These are phyloP conservation scores for Isabelozyma pseudorhagii DNA, from an alignment of 805 yeast species.

Conservation along the genomic window DNA sequence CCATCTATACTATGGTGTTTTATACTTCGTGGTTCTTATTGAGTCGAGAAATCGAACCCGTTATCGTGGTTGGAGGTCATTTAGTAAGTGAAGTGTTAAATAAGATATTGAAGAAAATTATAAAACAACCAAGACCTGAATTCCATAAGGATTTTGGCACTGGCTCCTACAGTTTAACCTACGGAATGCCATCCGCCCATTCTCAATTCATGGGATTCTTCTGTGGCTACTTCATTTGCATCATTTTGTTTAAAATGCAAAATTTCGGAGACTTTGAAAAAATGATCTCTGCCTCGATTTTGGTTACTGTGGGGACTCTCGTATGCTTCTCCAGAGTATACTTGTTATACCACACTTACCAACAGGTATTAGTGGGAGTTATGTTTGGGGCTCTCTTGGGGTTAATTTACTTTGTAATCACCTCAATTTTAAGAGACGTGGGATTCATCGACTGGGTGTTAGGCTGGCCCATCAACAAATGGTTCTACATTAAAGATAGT, in stretches of 20 bases:
- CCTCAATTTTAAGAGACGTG: slow-evolving; percentile 55
- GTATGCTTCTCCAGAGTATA: slow-evolving; percentile 74
- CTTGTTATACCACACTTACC: slow-evolving; percentile 68
- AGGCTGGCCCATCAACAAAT: slow-evolving; percentile 50
- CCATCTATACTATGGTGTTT: slow-evolving; percentile 73
- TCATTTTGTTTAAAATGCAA: slow-evolving; percentile 39
- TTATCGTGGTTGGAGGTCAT: slow-evolving; percentile 83
- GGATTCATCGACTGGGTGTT: slow-evolving; percentile 70
- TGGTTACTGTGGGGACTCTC: slow-evolving; percentile 26
- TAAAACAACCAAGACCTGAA: slow-evolving; percentile 76
- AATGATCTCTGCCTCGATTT: slow-evolving; percentile 19
- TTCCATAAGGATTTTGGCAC: slow-evolving; percentile 43
- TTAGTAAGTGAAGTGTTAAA: slow-evolving; percentile 72
- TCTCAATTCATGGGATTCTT: slow-evolving; percentile 93
- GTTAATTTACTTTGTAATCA: slow-evolving; percentile 49
- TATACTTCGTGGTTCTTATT: slow-evolving; percentile 80
- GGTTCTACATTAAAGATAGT: slow-evolving; percentile 59
- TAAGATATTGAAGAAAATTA: slow-evolving; percentile 57
- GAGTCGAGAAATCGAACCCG: slow-evolving; percentile 82
- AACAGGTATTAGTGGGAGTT: slow-evolving; percentile 75
- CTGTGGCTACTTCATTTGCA: slow-evolving; percentile 53
- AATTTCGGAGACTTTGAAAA: slow-evolving; percentile 24
- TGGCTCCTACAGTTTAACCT: slow-evolving; percentile 52
- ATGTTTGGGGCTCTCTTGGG: slow-evolving; percentile 63
- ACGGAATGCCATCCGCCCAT: slow-evolving; percentile 98